Evolutionary conservation across 176 grass and related monocot species (phyloP), one percentile per base, ranked within the genome.

Genomic region (Coix lacrymajobi): DNA sequence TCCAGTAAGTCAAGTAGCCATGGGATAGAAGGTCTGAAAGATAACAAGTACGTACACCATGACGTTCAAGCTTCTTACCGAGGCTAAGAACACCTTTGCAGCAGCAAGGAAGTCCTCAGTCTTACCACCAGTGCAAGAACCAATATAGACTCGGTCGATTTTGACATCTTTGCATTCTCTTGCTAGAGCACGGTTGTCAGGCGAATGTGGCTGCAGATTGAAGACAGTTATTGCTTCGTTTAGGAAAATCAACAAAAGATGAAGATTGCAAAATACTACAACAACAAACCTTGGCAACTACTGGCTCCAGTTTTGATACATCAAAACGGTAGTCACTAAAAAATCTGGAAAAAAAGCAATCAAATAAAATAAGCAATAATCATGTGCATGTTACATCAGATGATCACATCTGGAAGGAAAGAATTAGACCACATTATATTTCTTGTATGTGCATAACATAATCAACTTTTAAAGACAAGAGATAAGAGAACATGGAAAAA

Each of bases 121-220:
- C 80, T 98, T 98, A 31, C 96, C 92, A 77, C 96, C 96, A 61
- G 96, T 98, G 77, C 96, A 98, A 87, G 96, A 98, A 77, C 96
- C 96, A 39, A 98, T 98, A 85, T 98, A 95, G 29, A 95, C 92
- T 71, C 96, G n/a, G 64, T 98, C 93, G 78, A 95, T 90, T 88
- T 93, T 98, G 33, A 98, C 93, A 75, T 95, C 89, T 73, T 92
- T 95, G 91, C 96, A 98, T 74, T 95, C 92, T 91, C 90, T 97
- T 89, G 95, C 92, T 82, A 91, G 75, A 80, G 92, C 92, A 66
- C 88, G 88, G 78, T 94, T 97, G 61, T 97, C 95, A 87, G 95
- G 95, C 7, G 95, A 97, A 92, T 97, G 95, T 11, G 95, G 92
- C 95, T 97, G 88, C 32, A 89, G 34, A 41, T 72, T 49, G 54